Conservation (phyloP, 257 asterid genomes). For the Salvia splendens region DNA sequence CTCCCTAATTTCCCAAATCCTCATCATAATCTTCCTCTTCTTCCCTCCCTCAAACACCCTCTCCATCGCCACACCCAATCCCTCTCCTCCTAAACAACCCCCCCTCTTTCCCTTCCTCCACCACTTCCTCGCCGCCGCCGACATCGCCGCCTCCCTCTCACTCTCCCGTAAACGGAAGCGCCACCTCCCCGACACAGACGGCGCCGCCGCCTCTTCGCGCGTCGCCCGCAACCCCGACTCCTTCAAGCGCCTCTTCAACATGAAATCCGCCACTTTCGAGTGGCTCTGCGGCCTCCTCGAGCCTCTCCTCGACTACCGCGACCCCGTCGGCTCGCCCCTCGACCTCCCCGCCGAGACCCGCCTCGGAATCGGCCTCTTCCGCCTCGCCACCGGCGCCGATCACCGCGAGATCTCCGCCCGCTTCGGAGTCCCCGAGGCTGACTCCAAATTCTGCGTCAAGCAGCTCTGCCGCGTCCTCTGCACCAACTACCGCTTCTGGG, state of each 20-base stretch:
- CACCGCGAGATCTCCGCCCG: constrained; percentile 50
- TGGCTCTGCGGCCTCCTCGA: constrained; percentile 89
- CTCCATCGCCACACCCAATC: constrained; percentile 16
- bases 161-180: constrained; percentile 64
- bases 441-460: constrained; percentile 63
- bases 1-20: constrained; percentile 58
- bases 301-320: constrained; percentile 86
- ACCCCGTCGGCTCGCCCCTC: constrained; percentile 72
- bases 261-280: constrained; percentile 69
- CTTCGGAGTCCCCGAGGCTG: constrained; percentile 54
- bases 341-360: constrained; percentile 60
- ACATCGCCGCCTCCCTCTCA: constrained; percentile 47
- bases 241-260: constrained; percentile 56
- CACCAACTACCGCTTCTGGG: constrained; percentile 89
- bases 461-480: constrained; percentile 89
- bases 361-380: constrained; percentile 75
- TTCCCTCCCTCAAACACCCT: constrained; percentile 44
- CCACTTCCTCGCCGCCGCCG: constrained; percentile 57
- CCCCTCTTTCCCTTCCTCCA: constrained; percentile 45
- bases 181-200: constrained; percentile 28
- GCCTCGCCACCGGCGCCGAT: constrained; percentile 77
- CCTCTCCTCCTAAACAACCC: constrained; percentile 24
- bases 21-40: constrained; percentile 42
- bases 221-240: constrained; percentile 53
- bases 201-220: constrained; percentile 33